Percentiles rank a stretch among this genome's conserved stretches.
Conservation (phyloP, 2,329 filamentous ascomycete species). For the Hypoxylon sp. region DNA sequence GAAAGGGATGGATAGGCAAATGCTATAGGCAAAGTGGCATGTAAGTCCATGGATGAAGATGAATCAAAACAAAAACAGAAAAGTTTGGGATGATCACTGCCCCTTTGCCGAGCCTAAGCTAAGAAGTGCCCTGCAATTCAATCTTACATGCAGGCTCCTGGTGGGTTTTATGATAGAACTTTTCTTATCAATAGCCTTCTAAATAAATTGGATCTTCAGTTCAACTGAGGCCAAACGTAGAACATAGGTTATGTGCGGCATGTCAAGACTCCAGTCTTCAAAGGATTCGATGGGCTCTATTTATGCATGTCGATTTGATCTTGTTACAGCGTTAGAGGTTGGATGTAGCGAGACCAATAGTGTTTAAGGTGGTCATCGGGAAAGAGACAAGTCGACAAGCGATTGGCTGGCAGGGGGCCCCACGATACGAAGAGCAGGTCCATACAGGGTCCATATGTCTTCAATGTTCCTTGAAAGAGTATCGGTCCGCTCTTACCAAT, state of each 20-base stretch:
- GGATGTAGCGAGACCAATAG: constrained; percentile 30
- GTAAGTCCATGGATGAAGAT: constrained; percentile 18
- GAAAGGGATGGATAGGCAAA: constrained; percentile 4
- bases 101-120: constrained; percentile 30
- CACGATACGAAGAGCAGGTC: constrained; percentile 14
- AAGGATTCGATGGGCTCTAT: constrained; percentile 9
- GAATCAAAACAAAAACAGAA: constrained; percentile 23
- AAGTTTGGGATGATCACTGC: constrained; percentile 33
- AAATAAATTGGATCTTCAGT: background rate
- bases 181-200: constrained; percentile 11
- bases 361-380: constrained; percentile 20
- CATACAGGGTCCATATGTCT: background rate
- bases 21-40: constrained; percentile 12
- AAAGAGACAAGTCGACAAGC: constrained; percentile 17
- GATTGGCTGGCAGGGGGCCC: constrained; percentile 22
- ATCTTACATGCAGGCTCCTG: constrained; percentile 32
- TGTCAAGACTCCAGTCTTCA: background rate
- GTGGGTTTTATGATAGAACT: constrained; percentile 18
- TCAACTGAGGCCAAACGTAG: background rate
- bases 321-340: constrained; percentile 31
- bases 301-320: constrained; percentile 16
- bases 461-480: constrained; percentile 25
- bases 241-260: background rate
- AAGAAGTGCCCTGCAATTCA: constrained; percentile 35
- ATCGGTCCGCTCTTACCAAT: constrained; percentile 14